Evolutionary conservation across 2,329 filamentous ascomycete species (phyloP).

Genomic region (Stagonosporopsis tanaceti): DNA sequence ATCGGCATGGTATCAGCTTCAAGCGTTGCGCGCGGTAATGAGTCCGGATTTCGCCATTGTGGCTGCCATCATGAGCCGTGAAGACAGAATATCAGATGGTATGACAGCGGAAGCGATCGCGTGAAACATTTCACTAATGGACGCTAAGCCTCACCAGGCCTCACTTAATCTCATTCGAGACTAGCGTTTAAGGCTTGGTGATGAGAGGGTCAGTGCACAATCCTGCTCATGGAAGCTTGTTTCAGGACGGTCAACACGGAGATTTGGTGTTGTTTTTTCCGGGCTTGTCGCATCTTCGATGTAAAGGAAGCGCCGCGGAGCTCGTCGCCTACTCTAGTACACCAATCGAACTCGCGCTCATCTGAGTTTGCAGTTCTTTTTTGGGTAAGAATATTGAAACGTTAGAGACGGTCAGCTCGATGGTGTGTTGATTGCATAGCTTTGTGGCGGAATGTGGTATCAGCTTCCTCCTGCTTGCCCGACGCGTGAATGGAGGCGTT

Average conservation of each 20-base stretch:
- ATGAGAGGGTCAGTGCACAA: slow-evolving; percentile 25
- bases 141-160: slow-evolving; percentile 15
- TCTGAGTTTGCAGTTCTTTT: background rate
- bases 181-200: slow-evolving; percentile 11
- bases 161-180: background rate
- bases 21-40: slow-evolving; percentile 13
- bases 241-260: slow-evolving; percentile 25
- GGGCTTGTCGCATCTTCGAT: background rate
- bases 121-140: slow-evolving; percentile 29
- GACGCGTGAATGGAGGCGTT: too few relatives aligned
- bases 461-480: too few relatives aligned
- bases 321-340: background rate
- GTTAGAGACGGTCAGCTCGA: too few relatives aligned
- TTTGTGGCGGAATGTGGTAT: too few relatives aligned
- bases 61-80: slow-evolving; percentile 17
- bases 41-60: slow-evolving; percentile 8
- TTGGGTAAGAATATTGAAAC: too few relatives aligned
- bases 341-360: background rate
- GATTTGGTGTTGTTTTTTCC: slow-evolving; percentile 16
- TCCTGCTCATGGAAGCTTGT: slow-evolving; percentile 28
- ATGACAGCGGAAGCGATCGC: slow-evolving; percentile 26
- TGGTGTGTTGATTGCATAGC: too few relatives aligned
- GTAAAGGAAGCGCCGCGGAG: background rate
- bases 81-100: slow-evolving; percentile 19
- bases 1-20: slow-evolving; percentile 24